A percentile compares a stretch with the other conserved stretches of the same genome.
Conservation (phyloP, 306 rosid genomes). For the Ormosia emarginata region DNA sequence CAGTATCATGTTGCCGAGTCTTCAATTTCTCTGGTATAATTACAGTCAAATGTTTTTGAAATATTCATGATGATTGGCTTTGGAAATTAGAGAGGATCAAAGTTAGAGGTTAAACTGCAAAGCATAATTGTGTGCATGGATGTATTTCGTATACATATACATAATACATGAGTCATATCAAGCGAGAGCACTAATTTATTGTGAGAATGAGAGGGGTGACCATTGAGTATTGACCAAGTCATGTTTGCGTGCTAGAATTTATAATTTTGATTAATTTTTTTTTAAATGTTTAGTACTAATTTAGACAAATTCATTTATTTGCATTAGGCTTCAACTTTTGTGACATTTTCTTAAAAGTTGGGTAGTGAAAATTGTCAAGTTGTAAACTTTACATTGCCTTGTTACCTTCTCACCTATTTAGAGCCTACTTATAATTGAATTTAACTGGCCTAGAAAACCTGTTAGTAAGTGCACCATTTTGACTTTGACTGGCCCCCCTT, state of each 20-base stretch:
- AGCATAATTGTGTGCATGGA: background rate
- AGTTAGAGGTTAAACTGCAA: conserved; percentile 12
- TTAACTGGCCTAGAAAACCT: background rate
- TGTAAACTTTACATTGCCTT: background rate
- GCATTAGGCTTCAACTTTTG: background rate
- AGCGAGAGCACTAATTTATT: background rate
- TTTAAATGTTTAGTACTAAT: background rate
- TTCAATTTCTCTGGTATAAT: background rate
- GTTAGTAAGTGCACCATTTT: background rate
- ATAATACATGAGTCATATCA: background rate
- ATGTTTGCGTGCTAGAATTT: background rate
- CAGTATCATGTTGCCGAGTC: background rate
- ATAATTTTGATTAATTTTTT: background rate
- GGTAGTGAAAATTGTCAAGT: background rate
- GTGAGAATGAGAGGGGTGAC: background rate
- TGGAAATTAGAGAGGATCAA: background rate
- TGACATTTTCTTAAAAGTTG: background rate
- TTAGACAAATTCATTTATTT: background rate
- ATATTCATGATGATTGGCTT: background rate
- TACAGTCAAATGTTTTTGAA: background rate
- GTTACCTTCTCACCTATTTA: background rate
- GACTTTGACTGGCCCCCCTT: background rate
- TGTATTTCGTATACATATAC: background rate
- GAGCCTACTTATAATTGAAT: background rate
- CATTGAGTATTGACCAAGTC: background rate